Evolutionary conservation across 345 rosid species (phyloP).

Genomic region (Boechera divaricarpa): DNA sequence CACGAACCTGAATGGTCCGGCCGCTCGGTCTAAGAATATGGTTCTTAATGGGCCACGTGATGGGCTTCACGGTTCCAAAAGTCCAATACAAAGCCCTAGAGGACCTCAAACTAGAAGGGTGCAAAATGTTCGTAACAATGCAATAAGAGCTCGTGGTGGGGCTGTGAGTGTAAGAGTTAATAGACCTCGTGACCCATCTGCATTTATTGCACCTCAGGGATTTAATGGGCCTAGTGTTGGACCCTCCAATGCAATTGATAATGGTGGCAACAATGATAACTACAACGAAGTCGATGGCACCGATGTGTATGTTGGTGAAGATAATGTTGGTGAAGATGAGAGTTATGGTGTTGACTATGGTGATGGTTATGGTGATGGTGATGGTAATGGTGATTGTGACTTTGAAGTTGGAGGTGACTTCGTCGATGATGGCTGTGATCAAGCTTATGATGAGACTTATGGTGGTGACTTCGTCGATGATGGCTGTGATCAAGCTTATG

Average conservation of each 20-base stretch:
- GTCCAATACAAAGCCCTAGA: constrained; percentile 15
- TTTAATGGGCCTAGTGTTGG: constrained; percentile 36
- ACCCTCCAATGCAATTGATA: constrained; percentile 18
- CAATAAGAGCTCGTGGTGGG: background rate
- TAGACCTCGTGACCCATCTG: constrained; percentile 20
- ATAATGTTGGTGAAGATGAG: background rate
- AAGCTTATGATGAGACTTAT: constrained; percentile 32
- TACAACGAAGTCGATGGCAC: constrained; percentile 27
- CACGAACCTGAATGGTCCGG: background rate
- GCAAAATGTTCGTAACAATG: constrained; percentile 24
- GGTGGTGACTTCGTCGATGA: background rate
- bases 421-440: background rate
- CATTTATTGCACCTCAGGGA: constrained; percentile 13
- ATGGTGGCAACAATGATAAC: constrained; percentile 31
- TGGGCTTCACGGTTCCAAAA: constrained; percentile 17
- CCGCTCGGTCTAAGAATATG: constrained; percentile 8
- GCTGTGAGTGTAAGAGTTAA: constrained; percentile 19
- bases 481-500: constrained; percentile 29
- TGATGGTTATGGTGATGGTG: constrained; percentile 26
- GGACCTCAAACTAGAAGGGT: constrained; percentile 21
- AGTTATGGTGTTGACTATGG: constrained; percentile 26
- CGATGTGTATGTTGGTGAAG: constrained; percentile 24
- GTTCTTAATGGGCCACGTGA: background rate
- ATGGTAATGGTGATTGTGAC: constrained; percentile 20
- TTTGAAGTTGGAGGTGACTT: constrained; percentile 22